Percentiles rank a stretch among this genome's conserved stretches.
These are phyloP conservation scores for Fusarium acutatum DNA, from an alignment of 2,329 filamentous ascomycete genomes.

Conservation along the genomic window DNA sequence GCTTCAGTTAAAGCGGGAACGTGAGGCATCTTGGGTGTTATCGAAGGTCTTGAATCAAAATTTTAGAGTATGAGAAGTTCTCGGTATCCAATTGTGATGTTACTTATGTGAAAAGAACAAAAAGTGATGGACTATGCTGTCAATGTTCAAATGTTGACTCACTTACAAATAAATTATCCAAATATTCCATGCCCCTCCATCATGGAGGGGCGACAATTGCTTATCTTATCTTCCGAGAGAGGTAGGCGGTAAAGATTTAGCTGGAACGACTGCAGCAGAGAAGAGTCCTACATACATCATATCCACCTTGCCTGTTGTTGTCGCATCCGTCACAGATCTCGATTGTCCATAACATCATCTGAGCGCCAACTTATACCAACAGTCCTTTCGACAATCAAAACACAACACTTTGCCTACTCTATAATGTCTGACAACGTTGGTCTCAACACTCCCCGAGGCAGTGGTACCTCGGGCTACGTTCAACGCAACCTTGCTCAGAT, in stretches of 20 bases:
- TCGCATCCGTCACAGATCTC: slow-evolving; percentile 9
- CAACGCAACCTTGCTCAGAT: slow-evolving; percentile 94
- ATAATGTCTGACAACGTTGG: slow-evolving; percentile 96
- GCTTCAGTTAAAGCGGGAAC: slow-evolving; percentile 34
- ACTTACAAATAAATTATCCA: slow-evolving; percentile 37
- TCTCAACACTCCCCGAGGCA: slow-evolving; percentile 91
- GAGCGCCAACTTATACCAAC: not conserved
- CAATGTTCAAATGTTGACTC: slow-evolving; percentile 24
- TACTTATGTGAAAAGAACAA: not conserved
- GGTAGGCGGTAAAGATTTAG: slow-evolving; percentile 11
- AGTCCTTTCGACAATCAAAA: not conserved
- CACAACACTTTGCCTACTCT: not conserved
- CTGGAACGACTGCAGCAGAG: not conserved
- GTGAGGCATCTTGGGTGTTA: slow-evolving; percentile 45
- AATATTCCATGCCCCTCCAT: slow-evolving; percentile 34
- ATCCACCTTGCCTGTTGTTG: slow-evolving; percentile 5
- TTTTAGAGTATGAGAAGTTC: too few species aligned
- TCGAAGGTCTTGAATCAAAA: not conserved
- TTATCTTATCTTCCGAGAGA: slow-evolving; percentile 23
- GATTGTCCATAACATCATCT: not conserved
- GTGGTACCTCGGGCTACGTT: slow-evolving; percentile 96
- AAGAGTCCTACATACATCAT: slow-evolving; percentile 32
- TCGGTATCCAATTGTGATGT: not conserved
- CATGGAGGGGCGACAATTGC: slow-evolving; percentile 18
- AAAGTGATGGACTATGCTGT: not conserved